Percentiles rank a stretch among this genome's conserved stretches.
These are phyloP conservation scores for Leptographium flavum DNA, from an alignment of 2,329 filamentous ascomycete species.

Conservation along the genomic window DNA sequence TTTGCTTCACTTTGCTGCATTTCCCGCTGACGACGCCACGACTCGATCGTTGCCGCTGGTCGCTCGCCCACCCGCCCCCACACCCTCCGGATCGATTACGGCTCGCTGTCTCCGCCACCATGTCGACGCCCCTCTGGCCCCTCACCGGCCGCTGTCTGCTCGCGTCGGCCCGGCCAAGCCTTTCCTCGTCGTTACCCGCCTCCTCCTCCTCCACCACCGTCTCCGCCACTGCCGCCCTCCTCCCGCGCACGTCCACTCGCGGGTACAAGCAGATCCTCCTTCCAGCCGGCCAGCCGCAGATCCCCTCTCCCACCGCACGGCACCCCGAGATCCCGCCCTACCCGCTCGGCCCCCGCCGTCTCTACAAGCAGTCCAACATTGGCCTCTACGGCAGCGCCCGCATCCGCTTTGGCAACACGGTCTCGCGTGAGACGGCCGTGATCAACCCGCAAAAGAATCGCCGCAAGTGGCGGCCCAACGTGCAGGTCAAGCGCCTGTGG, in stretches of 20 bases:
- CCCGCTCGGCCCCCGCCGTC: constrained; percentile 53
- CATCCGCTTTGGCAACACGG: constrained; percentile 68
- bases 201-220: not conserved
- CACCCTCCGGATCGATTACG: not conserved
- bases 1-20: not conserved
- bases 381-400: constrained; percentile 57
- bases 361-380: constrained; percentile 70
- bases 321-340: constrained; percentile 41
- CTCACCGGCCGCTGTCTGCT: not conserved
- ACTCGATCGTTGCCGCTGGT: not conserved
- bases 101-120: not conserved
- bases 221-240: too few relatives aligned
- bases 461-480: constrained; percentile 62
- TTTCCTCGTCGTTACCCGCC: constrained; percentile 8
- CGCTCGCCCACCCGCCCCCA: not conserved
- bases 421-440: constrained; percentile 50
- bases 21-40: too few relatives aligned
- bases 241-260: too few relatives aligned
- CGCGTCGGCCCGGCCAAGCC: too few relatives aligned
- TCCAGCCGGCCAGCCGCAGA: constrained; percentile 18
- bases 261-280: constrained; percentile 15
- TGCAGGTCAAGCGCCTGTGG: constrained; percentile 54
- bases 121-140: not conserved
- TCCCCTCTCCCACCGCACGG: constrained; percentile 30
- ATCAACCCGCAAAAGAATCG: constrained; percentile 40